Conservation (phyloP, 202 grass and related monocot genomes). For the Bolboschoenoplectus hybrid region DNA sequence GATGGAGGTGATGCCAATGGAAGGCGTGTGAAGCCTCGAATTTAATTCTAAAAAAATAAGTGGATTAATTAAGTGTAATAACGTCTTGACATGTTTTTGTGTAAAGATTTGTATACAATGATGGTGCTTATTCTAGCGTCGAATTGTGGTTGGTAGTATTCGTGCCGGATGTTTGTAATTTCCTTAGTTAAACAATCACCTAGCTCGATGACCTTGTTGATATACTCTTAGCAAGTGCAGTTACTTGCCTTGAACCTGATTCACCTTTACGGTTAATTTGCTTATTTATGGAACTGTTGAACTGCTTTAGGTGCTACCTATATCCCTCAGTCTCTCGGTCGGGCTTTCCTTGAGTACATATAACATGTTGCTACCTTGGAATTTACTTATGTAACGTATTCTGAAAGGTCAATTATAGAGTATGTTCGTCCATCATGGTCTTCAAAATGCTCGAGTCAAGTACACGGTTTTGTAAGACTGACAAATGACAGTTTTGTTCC, state of each 20-base stretch:
- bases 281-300: neutral
- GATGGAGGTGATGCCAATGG: conserved; percentile 88
- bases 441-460: neutral
- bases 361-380: neutral
- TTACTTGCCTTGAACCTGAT: neutral
- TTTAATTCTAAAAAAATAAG: conserved; percentile 43
- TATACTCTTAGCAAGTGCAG: neutral
- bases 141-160: conserved; percentile 15
- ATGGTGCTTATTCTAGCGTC: conserved; percentile 23
- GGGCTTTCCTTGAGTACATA: neutral
- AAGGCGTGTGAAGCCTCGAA: conserved; percentile 86
- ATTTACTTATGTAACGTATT: neutral
- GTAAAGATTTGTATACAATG: conserved; percentile 36
- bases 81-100: conserved; percentile 24
- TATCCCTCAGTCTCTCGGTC: neutral
- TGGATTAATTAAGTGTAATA: conserved; percentile 36
- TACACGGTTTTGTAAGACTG: neutral
- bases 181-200: conserved; percentile 15
- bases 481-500: too few species aligned
- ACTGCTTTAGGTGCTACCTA: neutral
- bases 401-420: neutral
- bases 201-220: conserved; percentile 21
- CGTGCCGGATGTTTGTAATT: conserved; percentile 8
- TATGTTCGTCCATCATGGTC: neutral
- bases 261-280: neutral